Conservation (phyloP, 2,329 filamentous ascomycete genomes). For the Chaetomium sp. region DNA sequence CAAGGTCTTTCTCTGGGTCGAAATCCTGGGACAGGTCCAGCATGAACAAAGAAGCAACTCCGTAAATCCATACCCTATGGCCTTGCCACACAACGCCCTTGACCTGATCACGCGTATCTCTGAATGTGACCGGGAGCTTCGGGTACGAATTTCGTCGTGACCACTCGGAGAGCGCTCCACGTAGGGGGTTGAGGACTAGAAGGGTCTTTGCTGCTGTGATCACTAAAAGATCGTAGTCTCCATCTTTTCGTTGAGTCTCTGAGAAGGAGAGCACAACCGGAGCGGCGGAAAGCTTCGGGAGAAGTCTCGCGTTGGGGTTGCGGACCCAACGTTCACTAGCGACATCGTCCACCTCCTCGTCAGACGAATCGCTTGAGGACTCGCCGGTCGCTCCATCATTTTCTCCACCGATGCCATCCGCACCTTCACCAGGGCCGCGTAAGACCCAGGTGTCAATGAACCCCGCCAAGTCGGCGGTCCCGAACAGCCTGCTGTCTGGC, state of each 20-base stretch:
- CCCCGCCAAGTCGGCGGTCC: conserved; percentile 73
- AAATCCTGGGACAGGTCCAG: conserved; percentile 75
- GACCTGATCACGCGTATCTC: conserved; percentile 66
- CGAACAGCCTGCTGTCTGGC: conserved; percentile 70
- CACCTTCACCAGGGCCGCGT: conserved; percentile 46
- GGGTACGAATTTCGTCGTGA: conserved; percentile 74
- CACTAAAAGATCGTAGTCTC: conserved; percentile 47
- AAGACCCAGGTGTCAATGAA: conserved; percentile 83
- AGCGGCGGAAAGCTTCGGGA: conserved; percentile 60
- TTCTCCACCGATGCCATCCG: conserved; percentile 23
- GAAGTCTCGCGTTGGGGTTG: conserved; percentile 62
- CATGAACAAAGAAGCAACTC: conserved; percentile 83
- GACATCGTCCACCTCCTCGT: conserved; percentile 26
- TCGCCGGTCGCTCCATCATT: conserved; percentile 29
- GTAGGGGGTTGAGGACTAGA: conserved; percentile 71
- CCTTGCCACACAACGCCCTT: conserved; percentile 84
- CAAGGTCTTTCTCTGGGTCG: conserved; percentile 30
- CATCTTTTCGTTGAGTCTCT: conserved; percentile 35
- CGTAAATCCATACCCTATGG: conserved; percentile 77
- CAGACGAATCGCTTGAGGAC: conserved; percentile 20
- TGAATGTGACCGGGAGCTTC: conserved; percentile 67
- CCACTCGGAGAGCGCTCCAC: conserved; percentile 76
- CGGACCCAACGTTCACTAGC: conserved; percentile 64
- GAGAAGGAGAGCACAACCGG: conserved; percentile 65
- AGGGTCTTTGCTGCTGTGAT: conserved; percentile 57